Conservation (phyloP, 2,329 filamentous ascomycete species). For the Pseudogymnoascus sp. region DNA sequence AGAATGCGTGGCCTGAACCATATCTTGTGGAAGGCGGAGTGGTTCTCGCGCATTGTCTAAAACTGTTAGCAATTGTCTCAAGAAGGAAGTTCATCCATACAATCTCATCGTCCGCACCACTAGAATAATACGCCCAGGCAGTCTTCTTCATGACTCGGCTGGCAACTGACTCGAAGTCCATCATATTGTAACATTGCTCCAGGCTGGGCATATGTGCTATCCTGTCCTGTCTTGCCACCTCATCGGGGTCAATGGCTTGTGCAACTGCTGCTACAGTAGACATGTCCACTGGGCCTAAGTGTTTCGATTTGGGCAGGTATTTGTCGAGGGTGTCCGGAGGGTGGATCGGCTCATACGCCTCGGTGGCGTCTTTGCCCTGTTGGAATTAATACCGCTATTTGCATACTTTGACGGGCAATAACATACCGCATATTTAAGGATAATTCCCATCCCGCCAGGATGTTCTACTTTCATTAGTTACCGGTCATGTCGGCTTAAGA, state of each 20-base stretch:
- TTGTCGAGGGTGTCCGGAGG: constrained; percentile 82
- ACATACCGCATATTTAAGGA: constrained; percentile 78
- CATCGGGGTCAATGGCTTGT: constrained; percentile 59
- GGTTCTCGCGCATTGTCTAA: constrained; percentile 90
- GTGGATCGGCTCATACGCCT: constrained; percentile 83
- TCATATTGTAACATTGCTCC: constrained; percentile 83
- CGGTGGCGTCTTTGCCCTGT: constrained; percentile 78
- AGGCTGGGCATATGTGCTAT: constrained; percentile 68
- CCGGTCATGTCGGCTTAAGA: constrained; percentile 10
- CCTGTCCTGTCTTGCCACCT: constrained; percentile 65
- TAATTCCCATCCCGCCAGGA: constrained; percentile 83
- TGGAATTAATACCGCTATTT: not conserved
- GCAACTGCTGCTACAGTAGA: constrained; percentile 60
- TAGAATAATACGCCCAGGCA: constrained; percentile 97
- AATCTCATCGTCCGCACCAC: constrained; percentile 83
- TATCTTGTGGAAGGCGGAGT: constrained; percentile 91
- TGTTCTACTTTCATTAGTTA: constrained; percentile 49
- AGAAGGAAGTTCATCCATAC: constrained; percentile 35
- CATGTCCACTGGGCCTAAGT: constrained; percentile 87
- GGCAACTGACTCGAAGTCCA: constrained; percentile 94
- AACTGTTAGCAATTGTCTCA: constrained; percentile 14
- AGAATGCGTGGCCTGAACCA: constrained; percentile 89
- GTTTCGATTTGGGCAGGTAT: constrained; percentile 77
- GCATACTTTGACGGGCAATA: not conserved
- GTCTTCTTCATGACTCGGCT: constrained; percentile 87